Evolutionary conservation across 2,329 filamentous ascomycete species (phyloP), one percentile per base, ranked within the genome.

Genomic region (Pseudogymnoascus sp.): DNA sequence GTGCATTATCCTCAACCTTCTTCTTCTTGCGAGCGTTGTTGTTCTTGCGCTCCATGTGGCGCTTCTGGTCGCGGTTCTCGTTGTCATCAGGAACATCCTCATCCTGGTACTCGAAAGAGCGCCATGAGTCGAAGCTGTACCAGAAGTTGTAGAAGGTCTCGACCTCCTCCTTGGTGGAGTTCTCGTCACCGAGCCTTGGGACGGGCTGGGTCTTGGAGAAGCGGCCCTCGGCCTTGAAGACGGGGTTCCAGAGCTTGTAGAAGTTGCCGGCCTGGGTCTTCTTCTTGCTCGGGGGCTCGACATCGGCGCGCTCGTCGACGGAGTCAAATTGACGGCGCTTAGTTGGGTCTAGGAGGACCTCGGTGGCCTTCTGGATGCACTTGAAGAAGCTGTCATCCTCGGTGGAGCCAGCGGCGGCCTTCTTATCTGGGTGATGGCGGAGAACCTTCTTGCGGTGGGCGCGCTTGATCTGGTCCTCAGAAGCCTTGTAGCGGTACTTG

Each of bases 331-430:
- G 94, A 61, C 92, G 86, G 63, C 94, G 89, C 79, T 90, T 95
- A 73, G 86, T 81, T 58, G 94, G 94, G 78, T 99, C 94, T 60
- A 90, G 83, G 15, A 99, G 88, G 58, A 97, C 82, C 71, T 99
- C 94, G 69, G 88, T 92, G 61, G 94, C 94, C 76, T 96, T 96
- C 74, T 99, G 95, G 74, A 99, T 99, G 76, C 95, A 99, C 83
- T 99, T 99, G 88, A 99, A 99, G 82, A 99, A 99, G 74, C 89
- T 90, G 75, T 99, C 94, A 75, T 96, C 92, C 70, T 97, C 92
- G 67, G 84, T 82, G 69, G 84, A 82, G 63, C 94, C 94, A 55
- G 86, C 83, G 26, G 94, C 94, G 13, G 95, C 94, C 79, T 95
- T 95, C 86, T 99, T 99, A 75, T 99, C 94, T 63, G 94, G 94